Conservation (phyloP, 768 basidiomycete species). For the Tubosaeta sp. region DNA sequence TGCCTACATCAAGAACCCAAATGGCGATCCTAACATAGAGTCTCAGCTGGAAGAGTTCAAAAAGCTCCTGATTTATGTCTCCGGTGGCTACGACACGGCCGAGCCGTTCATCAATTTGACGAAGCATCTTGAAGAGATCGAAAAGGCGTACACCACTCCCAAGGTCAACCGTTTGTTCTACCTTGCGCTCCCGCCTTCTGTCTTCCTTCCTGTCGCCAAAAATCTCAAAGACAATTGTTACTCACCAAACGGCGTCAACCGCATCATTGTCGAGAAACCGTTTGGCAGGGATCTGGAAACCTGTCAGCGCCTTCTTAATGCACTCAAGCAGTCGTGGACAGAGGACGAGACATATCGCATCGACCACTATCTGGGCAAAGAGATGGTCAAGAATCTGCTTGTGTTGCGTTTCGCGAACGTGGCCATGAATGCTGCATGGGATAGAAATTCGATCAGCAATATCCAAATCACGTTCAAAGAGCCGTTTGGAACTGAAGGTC, state of each 20-base stretch:
- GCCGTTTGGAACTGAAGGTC: constrained; percentile 98
- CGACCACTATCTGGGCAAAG: constrained; percentile 99
- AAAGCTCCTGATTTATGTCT: constrained; percentile 69
- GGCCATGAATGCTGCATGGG: constrained; percentile 85
- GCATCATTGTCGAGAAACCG: constrained; percentile 97
- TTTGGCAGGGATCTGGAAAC: constrained; percentile 94
- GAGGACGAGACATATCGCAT: constrained; percentile 99
- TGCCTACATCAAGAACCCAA: constrained; percentile 78
- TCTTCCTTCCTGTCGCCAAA: constrained; percentile 86
- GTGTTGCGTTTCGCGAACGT: constrained; percentile 95
- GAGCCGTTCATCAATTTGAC: constrained; percentile 75
- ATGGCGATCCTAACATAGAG: constrained; percentile 54
- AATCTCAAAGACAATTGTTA: constrained; percentile 84
- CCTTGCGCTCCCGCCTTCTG: constrained; percentile 94
- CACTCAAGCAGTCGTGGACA: constrained; percentile 83
- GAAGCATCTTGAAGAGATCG: constrained; percentile 72
- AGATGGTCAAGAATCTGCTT: constrained; percentile 99
- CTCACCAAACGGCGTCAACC: constrained; percentile 65
- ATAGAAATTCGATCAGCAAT: constrained; percentile 93
- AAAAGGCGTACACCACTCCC: constrained; percentile 59
- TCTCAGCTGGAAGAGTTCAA: constrained; percentile 81
- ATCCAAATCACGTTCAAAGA: constrained; percentile 99
- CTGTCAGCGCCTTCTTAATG: constrained; percentile 68
- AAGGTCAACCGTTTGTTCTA: constrained; percentile 88
- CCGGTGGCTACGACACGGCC: constrained; percentile 86